Evolutionary conservation across 2,329 filamentous ascomycete species (phyloP), one percentile per base, ranked within the genome.

Genomic region (Ascocoryne sarcoides): DNA sequence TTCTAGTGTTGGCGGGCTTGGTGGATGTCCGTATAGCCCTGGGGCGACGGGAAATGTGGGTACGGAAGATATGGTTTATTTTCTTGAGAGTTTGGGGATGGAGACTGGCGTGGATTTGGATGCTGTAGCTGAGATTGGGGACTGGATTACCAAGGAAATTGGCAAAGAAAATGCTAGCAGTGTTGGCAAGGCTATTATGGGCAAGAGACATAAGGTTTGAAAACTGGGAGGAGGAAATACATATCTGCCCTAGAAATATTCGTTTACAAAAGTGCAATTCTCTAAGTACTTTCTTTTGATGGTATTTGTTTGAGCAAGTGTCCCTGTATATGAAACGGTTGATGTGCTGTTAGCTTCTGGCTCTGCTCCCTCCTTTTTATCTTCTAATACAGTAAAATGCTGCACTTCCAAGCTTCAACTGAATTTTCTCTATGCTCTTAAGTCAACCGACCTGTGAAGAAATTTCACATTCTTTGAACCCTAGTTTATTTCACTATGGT

Each of bases 11-110:
- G 84, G 76, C 2, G 87, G 87, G 0, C 67, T 94, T 1, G 87
- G 87, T 1, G 87, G 87, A 0, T 93, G 87, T 57, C 87, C 87
- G 0, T 94, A 85, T 57, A 84, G 81, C 47, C 86, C 85, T 0
- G 87, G 87, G 0, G 86, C 86, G 0, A 92, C 85, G 30, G 87
- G 87, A 1, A 94, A 93, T 58, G 84, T 90, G 10, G 79, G 84
- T 1, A 89, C 85, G 0, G 87, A 94, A 63, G 83, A 93, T 58
- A 64, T 93, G 62, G 80, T 92, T 2, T 86, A 90, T 57, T 81
- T 84, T 46, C 65, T 85, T 58, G 79, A 86, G 58, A 83, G 75
- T 45, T 60, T 88, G 40, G 86, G 86, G 0, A 77, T 85, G 64
- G 67, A 77, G 31, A 89, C 85, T 0, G 85, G 84, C 0, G 72